Base-by-base conservation (phyloP, 768 basidiomycete species). In the Tylopilus sp. region DNA sequence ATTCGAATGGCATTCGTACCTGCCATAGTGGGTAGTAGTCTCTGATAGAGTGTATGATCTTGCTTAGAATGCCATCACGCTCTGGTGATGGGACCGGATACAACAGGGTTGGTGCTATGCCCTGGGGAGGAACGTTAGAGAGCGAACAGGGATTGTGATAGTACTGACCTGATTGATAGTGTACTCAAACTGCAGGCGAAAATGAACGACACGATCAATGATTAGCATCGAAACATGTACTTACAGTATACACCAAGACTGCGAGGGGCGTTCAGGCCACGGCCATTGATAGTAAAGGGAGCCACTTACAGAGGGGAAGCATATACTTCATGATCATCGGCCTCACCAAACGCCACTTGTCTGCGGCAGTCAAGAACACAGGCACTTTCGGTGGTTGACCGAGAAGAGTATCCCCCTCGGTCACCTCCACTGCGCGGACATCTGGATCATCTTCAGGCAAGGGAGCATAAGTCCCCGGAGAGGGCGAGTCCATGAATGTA, bases 1-100 rank as follows among this genome's bases (percentile, higher is more conserved):
- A 29, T 3, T 37, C 17, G 52, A 52, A 43, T 56, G 63, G 6
- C 1, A 34, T 13, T 17, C 77, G 24, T 55, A 87, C 89, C 85
- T 92, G 91, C 90, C 93, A 97, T 36, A 96, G 79, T 2, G 94
- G 94, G 71, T 98, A 98, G 67, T 94, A 98, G 64, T 98, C 96
- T 33, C 92, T 79, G 19, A 93, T 77, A 1, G 83, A 85, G 62
- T 89, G 84, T 52, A 98, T 90, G 54, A 98, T 78, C 64, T 78
- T 82, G 64, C 85, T 82, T 45, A 96, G 76, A 13, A 92, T 45
- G 50, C 82, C 78, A 55, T 86, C 76, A 6, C 73, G 71, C 8
- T 82, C 79, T 1, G 75, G 65, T 0, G 80, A 76, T 0, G 95
- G 94, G 12, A 96, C 79, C 6, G 92, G 86, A 66, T 95, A 98